Evolutionary conservation across 768 basidiomycete species (phyloP).

Genomic region (Daedalea quercina): DNA sequence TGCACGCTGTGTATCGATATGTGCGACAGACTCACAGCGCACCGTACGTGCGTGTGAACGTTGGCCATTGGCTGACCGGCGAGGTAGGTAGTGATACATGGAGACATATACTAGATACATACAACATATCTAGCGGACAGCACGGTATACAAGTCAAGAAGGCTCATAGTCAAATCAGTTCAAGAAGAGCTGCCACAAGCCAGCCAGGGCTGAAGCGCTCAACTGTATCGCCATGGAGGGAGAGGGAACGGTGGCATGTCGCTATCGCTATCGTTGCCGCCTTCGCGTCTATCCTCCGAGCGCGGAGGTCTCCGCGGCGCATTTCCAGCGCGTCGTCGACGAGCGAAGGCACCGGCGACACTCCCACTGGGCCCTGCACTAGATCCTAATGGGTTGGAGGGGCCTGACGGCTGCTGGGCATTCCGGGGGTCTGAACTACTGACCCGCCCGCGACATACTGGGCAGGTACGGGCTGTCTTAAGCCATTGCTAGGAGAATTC

Average conservation of each 20-base stretch:
- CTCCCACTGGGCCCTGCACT: neutral
- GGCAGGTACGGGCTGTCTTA: conserved; percentile 67
- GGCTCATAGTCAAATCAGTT: no score
- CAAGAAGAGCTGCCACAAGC: no score
- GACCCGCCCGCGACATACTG: conserved; percentile 70
- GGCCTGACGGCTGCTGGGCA: no score
- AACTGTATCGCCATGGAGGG: neutral
- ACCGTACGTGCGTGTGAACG: no score
- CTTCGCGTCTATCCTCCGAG: neutral
- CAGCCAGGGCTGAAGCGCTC: neutral
- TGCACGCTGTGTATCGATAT: no score
- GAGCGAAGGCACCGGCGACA: neutral
- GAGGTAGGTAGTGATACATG: no score
- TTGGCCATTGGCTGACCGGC: no score
- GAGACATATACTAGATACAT: no score
- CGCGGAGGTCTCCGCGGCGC: neutral
- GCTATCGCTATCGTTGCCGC: neutral
- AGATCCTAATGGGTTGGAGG: neutral
- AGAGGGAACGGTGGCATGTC: neutral
- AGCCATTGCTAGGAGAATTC: conserved; percentile 67
- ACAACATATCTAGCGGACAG: no score
- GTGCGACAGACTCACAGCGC: no score
- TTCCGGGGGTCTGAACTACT: neutral
- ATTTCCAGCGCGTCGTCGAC: no score
- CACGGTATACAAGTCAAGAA: no score